Evolutionary conservation across 164 flowering plant species (phyloP).

Genomic region (Hamamelis virginiana): DNA sequence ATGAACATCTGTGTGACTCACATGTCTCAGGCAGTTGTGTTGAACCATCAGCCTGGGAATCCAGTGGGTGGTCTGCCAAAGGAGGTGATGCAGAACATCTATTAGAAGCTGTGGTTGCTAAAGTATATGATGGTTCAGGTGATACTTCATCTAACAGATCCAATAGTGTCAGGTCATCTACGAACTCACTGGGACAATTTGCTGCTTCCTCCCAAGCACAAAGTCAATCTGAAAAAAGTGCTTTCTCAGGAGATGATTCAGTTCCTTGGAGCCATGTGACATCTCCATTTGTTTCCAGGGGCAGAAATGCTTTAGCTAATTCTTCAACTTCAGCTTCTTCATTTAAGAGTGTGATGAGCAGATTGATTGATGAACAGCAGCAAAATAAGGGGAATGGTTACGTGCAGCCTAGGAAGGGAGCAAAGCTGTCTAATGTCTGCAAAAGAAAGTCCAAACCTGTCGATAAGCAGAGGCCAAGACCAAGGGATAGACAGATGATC

Average conservation of each 20-base stretch:
- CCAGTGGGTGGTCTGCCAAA: conserved; percentile 19
- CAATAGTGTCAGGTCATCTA: conserved; percentile 22
- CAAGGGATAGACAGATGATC: conserved; percentile 91
- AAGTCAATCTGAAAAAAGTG: conserved; percentile 19
- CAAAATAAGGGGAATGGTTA: conserved; percentile 18
- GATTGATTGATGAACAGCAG: conserved; percentile 32
- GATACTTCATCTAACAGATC: conserved; percentile 24
- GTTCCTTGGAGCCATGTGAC: conserved; percentile 19
- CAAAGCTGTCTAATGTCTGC: conserved; percentile 30
- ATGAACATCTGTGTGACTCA: conserved; percentile 17
- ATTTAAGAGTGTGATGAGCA: conserved; percentile 28
- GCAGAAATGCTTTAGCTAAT: conserved; percentile 13
- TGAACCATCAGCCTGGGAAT: conserved; percentile 24
- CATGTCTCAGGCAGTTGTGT: conserved; percentile 9
- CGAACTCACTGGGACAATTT: conserved; percentile 20
- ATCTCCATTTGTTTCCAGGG: conserved; percentile 18
- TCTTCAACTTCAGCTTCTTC: conserved; percentile 36
- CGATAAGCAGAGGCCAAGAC: conserved; percentile 58
- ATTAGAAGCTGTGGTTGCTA: conserved; percentile 50
- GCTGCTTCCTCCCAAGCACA: conserved; percentile 20
- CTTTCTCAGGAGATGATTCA: conserved; percentile 17
- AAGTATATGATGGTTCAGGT: conserved; percentile 21
- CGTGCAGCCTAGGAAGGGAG: conserved; percentile 28
- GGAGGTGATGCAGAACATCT: conserved; percentile 33
- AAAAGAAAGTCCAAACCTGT: conserved; percentile 42